Base-by-base conservation (phyloP, 495 filamentous ascomycete genomes). In the Neurospora sp. region DNA sequence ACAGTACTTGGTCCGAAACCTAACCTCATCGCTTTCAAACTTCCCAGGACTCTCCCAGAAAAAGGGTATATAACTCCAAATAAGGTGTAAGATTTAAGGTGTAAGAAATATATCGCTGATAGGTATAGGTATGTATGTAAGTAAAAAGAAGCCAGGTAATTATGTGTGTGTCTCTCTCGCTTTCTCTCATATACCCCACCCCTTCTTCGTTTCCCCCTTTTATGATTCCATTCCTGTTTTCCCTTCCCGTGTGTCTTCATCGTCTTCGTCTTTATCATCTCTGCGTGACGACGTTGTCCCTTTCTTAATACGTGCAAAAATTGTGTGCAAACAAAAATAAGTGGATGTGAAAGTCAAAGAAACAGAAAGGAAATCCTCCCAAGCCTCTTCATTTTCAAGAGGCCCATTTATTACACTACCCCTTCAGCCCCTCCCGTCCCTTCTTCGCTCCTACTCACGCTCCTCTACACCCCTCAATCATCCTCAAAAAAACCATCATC, bases 401-500 rank as follows among this genome's bases (percentile, higher is more conserved):
- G 40, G 40, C 40, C 40, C 6, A 42, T 42, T 42, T 19, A 42
- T 17, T 17, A 42, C 39, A 40, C 5, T 42, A 42, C 17, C 40
- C 40, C 17, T 42, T 3, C 40, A 42, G 40, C 17, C 40, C 9
- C 17, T 59, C 45, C 71, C 70, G n/a, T 9, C 69, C 43, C 74
- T 37, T 66, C 31, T 48, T 31, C 19, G 36, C 36, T 43, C 71
- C 66, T 17, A 39, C 5, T 45, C 39, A 69, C 43, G 17, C 21
- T 39, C 15, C 31, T 28, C 17, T 34, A 19, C n/a, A 24, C 40
- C 54, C n/a, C 13, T 28, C 31, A 69, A 59, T 84, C 80, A 77
- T 89, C 87, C 73, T 89, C 86, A 74, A 87, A 89, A 80, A 89
- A 89, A 13, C 83, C 85, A 1, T 84, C 84, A 74, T 88, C 85